phyloP scores from a whole-genome alignment of 2,329 filamentous ascomycete species.

The Fusarium napiforme region DNA sequence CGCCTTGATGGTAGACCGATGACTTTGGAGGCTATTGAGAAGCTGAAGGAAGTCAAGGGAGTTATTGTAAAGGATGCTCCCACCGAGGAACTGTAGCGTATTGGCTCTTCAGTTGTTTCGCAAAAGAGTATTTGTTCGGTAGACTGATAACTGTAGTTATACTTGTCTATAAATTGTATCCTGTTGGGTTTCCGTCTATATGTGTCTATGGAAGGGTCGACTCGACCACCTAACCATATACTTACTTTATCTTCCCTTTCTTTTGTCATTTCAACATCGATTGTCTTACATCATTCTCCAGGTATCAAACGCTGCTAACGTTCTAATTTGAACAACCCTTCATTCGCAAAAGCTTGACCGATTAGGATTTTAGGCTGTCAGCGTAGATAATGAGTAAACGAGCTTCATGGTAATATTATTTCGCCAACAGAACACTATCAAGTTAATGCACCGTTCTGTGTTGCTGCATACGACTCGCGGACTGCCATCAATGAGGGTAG shows the following conservation, averaged over 20 bases:
- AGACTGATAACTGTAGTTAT: background rate
- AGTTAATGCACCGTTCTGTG: no score
- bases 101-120: fast-evolving
- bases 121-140: fast-evolving
- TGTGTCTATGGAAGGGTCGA: fast-evolving
- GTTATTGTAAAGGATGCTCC: background rate
- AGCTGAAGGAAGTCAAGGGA: constrained; percentile 7
- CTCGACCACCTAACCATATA: fast-evolving
- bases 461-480: fast-evolving
- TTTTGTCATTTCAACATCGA: no score
- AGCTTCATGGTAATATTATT: no score
- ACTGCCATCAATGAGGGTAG: fast-evolving
- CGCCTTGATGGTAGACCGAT: background rate
- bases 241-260: no score
- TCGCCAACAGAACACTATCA: no score
- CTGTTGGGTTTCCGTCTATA: background rate
- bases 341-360: fast-evolving
- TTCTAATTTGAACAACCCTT: background rate
- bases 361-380: background rate
- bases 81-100: background rate
- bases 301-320: no score
- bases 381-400: background rate
- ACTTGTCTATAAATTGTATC: background rate
- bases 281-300: no score
- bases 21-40: constrained; percentile 14